Base-by-base conservation (phyloP, 1,284 basidiomycete species). In the Heimioporus retisporus region DNA sequence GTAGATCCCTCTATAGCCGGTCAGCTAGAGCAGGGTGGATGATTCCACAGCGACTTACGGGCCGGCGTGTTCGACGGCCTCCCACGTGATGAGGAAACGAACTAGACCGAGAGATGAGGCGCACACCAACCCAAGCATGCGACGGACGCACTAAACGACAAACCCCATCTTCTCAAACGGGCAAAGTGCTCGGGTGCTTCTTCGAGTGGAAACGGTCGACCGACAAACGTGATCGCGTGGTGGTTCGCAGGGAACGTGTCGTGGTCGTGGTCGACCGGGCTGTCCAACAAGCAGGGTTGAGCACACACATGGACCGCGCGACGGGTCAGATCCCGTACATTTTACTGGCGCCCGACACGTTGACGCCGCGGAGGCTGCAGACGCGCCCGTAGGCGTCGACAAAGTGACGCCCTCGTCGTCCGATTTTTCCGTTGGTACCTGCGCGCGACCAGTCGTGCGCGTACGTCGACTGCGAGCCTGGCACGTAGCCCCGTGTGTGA, bases 31-130 rank as follows among this genome's bases (percentile, higher is more conserved):
- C 8, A 23, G 21, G 13, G 59, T 31, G 31, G n/a, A 55, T 55
- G 16, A 16, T 28, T 59, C 10, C 28, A 35, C n/a, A 50, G 18
- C 19, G 23, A 89, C 94, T 74, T 80, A 96, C 93, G 90, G 94
- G 69, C 94, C 97, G 63, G 85, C 88, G 74, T 99, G 98, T 75
- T 98, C 96, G 28, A 99, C 85, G 0, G 96, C 95, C 77, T 99
- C 97, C 98, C 97, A 99, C 2, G 97, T 98, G 6, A 99, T 88
- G 23, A 96, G 90, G 71, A 98, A 93, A 65, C 95, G 85, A 70
- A 96, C 95, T 95, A 69, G 23, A 25, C 2, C 21, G 10, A 7
- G 25, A 42, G 6, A n/a, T 66, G 25, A 69, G 31, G 10, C 42
- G 62, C 14, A 68, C 43, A 63, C 11, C 31, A 23, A 14, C 31